Conservation (phyloP, 352 stramenopile genomes). For the Globisporangium sylvaticum region DNA sequence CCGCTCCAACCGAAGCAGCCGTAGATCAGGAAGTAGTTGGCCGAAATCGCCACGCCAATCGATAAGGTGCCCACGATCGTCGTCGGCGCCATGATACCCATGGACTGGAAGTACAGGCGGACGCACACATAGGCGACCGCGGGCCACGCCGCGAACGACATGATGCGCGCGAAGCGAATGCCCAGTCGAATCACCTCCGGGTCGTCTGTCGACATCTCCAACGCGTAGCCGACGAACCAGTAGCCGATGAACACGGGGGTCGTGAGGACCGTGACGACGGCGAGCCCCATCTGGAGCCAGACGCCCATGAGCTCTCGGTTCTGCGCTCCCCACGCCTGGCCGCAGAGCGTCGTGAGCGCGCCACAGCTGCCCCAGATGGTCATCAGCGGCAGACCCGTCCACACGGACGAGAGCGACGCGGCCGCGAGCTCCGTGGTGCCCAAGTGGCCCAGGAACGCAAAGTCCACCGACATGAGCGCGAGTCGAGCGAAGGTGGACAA, state of each 20-base stretch:
- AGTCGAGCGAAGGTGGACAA: constrained; percentile 75
- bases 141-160: constrained; percentile 37
- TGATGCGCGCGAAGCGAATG: constrained; percentile 66
- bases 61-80: constrained; percentile 63
- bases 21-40: constrained; percentile 70
- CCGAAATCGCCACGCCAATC: constrained; percentile 48
- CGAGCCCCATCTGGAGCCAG: constrained; percentile 73
- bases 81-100: constrained; percentile 71
- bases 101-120: constrained; percentile 64
- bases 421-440: constrained; percentile 65
- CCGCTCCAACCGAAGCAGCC: constrained; percentile 48
- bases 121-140: no score
- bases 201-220: constrained; percentile 48
- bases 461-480: constrained; percentile 73
- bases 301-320: constrained; percentile 61
- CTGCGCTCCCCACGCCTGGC: constrained; percentile 66
- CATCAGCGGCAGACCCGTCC: constrained; percentile 66
- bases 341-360: constrained; percentile 70
- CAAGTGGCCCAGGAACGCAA: constrained; percentile 68
- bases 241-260: constrained; percentile 65
- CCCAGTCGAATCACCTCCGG: constrained; percentile 55
- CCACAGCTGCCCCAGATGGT: constrained; percentile 58
- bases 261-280: constrained; percentile 37
- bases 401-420: constrained; percentile 66
- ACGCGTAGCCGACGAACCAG: constrained; percentile 28